Evolutionary conservation across 2,329 filamentous ascomycete species (phyloP), one percentile per base, ranked within the genome.

Genomic region (Ophiostoma sp.): DNA sequence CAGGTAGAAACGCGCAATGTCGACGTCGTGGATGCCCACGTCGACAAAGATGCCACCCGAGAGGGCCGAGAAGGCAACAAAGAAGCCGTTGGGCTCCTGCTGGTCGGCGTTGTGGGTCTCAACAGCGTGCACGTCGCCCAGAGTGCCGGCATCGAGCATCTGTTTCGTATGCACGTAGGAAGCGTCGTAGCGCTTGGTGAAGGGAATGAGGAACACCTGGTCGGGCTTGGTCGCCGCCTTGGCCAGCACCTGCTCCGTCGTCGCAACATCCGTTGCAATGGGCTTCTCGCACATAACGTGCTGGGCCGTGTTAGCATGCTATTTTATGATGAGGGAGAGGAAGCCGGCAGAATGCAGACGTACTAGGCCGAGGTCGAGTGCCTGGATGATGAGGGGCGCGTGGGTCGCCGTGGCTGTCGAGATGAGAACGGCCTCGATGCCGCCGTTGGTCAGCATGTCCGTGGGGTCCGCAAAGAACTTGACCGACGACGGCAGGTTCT

Each of bases 351-450:
- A 4, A 4, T 55, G n/a, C n/a, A 55, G 8, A 36, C 49, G 4
- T 55, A 55, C 64, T 44, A 68, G 41, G 12, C 67, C 70, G 8
- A 73, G 66, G 49, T 75, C 73, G 60, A 75, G 72, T 41, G 67
- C 72, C 67, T 71, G 47, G 14, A 69, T 66, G 64, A 75, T 74
- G 38, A 75, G 70, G 11, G 73, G 71, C 14, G 75, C 75, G 36
- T 76, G 75, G 1, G 74, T 75, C 9, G 75, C 73, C 9, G 75
- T 76, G 8, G 74, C 75, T 5, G 74, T 76, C 14, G 73, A 74
- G 67, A 76, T 75, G 38, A 75, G 73, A 16, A 76, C 73, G 9
- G 74, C 75, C 65, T 75, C 69, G 16, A 72, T 74, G 64, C 74
- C 75, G 49, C 73, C 71, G 71, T 74, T 74, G 67, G 65, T 74